Conservation (phyloP, 1,139 yeast genomes). For the Taiozyma onychis region DNA sequence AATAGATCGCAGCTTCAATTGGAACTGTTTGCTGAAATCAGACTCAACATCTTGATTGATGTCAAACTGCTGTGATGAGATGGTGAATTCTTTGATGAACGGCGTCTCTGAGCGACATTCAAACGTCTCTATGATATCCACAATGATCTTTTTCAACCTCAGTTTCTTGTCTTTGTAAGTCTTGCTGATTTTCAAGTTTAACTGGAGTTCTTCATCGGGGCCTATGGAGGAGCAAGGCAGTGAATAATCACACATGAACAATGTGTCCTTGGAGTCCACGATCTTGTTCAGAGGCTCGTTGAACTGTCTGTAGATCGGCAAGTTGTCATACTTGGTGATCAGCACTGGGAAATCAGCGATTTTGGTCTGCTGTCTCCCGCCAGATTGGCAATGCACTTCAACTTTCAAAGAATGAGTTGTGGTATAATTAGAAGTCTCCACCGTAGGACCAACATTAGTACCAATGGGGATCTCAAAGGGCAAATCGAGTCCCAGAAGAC, state of each 20-base stretch:
- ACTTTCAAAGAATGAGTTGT: constrained; percentile 14
- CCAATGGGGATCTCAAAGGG: constrained; percentile 59
- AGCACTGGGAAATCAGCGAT: constrained; percentile 37
- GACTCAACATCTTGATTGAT: constrained; percentile 7
- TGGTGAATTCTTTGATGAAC: constrained; percentile 16
- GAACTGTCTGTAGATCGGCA: constrained; percentile 50
- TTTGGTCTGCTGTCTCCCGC: constrained; percentile 8
- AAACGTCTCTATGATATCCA: constrained; percentile 46
- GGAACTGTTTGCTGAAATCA: constrained; percentile 1
- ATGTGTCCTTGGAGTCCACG: constrained; percentile 36
- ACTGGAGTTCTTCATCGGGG: constrained; percentile 39
- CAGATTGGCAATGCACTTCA: constrained; percentile 4
- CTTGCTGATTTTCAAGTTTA: constrained; percentile 33
- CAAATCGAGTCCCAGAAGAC: constrained; percentile 47
- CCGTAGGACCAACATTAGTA: constrained; percentile 42
- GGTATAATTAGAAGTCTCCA: constrained; percentile 27
- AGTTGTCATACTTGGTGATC: constrained; percentile 44
- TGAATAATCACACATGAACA: constrained; percentile 37
- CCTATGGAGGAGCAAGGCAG: constrained; percentile 46
- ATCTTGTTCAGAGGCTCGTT: constrained; percentile 42
- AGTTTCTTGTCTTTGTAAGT: constrained; percentile 34
- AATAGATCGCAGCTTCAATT: neutral
- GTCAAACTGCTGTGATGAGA: constrained; percentile 3
- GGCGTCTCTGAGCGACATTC: constrained; percentile 29
- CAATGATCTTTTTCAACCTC: constrained; percentile 39